Base-by-base conservation (phyloP, 1,284 basidiomycete genomes). In the Phlebopus sp. region DNA sequence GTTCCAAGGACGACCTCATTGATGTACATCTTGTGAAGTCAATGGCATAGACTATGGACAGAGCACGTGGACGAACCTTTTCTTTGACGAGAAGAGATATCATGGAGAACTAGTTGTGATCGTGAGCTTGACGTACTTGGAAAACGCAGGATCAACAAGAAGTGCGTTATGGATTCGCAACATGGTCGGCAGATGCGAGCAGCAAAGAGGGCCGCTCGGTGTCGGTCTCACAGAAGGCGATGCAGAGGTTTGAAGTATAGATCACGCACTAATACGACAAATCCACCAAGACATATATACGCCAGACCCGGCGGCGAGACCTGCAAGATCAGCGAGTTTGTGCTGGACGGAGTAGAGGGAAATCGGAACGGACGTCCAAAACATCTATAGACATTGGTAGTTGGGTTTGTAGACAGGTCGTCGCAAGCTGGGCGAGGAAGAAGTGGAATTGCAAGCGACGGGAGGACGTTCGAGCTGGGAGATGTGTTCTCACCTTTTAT, bases 1-100 rank as follows among this genome's bases (percentile, higher is more conserved):
- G 92, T 94, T 3, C 93, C 92, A 35, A 97, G 82, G 30, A 94
- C 86, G 19, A 95, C 93, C 73, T 97, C 95, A 58, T 93, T 95
- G 56, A 97, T 83, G 64, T 89, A 96, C 3, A 51, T 11, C 3
- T 21, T 38, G 8, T 13, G n/a, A 5, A 7, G 42, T 44, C 13
- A 37, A 17, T 27, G 2, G 29, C 21, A 23, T 23, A 19, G 9
- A 42, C 5, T 17, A 19, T 1, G 18, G 37, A 9, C 14, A 38
- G 5, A 19, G 42, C 0, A 36, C 8, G 13, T 5, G 3, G 25
- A 59, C 62, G 5, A 31, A 82, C 85, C 68, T 74, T 84, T 68
- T 97, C 90, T 64, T 90, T 92, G 50, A 92, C 80, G 21, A 93
- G 73, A 35, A 92, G 76, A 4, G 89, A 88, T 44, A 91, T 74